A percentile compares a stretch with the other conserved stretches of the same genome.
phyloP scores from a whole-genome alignment of 306 rosid genomes.

The Clitoria ternatea region DNA sequence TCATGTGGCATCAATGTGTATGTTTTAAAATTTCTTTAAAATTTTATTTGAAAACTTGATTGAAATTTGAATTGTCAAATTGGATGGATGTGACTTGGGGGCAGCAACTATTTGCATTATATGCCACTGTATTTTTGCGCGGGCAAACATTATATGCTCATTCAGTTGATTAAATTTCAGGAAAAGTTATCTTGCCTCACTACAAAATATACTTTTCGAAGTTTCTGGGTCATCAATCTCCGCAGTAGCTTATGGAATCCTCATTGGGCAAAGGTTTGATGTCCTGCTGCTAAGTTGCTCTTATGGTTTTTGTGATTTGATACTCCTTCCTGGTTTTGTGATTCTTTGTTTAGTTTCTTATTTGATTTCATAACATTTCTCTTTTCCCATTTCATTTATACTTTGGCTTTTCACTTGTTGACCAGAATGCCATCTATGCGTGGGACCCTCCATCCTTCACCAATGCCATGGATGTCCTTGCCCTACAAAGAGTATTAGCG shows the following conservation, averaged over 20 bases:
- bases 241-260: conserved; percentile 55
- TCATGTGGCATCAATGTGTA: not conserved
- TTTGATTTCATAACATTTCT: not conserved
- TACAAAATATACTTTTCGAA: conserved; percentile 27
- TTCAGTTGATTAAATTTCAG: conserved; percentile 29
- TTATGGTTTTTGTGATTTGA: not conserved
- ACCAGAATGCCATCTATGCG: conserved; percentile 51
- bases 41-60: not conserved
- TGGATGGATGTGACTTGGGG: not conserved
- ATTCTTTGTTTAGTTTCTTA: not conserved
- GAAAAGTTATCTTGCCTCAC: conserved; percentile 40
- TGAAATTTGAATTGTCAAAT: conserved; percentile 12
- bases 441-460: conserved; percentile 62
- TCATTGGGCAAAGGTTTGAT: conserved; percentile 72
- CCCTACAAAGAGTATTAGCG: conserved; percentile 74
- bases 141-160: conserved; percentile 21
- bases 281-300: conserved; percentile 1
- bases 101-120: conserved; percentile 12
- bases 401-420: not conserved
- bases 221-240: conserved; percentile 36
- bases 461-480: conserved; percentile 75
- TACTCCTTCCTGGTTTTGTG: not conserved
- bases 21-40: conserved; percentile 9
- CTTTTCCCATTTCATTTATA: not conserved
- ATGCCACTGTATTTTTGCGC: not conserved